Percentiles rank a stretch among this genome's conserved stretches.
phyloP scores from a whole-genome alignment of 257 asterid genomes.

The Penstemon eatonii region DNA sequence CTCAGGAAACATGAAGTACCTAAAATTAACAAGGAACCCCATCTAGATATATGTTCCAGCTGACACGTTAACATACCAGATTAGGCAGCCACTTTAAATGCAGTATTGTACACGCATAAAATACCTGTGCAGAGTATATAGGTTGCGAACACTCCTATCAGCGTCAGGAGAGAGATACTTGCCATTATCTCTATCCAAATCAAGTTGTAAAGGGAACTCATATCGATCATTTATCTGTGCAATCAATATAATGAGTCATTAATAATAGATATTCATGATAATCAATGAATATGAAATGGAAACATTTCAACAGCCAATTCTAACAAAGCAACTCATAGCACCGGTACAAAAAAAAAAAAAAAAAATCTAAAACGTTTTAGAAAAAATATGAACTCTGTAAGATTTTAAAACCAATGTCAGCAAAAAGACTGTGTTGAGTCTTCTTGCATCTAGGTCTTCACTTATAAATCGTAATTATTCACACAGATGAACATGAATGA shows the following conservation, averaged over 20 bases:
- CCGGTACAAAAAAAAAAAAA: neutral
- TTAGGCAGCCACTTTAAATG: conserved; percentile 22
- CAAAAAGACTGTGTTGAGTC: conserved; percentile 3
- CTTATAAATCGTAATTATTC: conserved; percentile 14
- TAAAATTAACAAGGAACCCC: neutral
- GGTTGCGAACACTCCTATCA: conserved; percentile 76
- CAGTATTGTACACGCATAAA: conserved; percentile 6
- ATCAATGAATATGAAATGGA: conserved; percentile 2
- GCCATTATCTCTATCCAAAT: conserved; percentile 83
- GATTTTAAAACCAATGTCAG: neutral
- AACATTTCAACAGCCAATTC: neutral
- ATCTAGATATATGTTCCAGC: conserved; percentile 9
- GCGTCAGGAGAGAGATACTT: conserved; percentile 85
- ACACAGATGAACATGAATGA: conserved; percentile 6
- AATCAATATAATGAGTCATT: conserved; percentile 18
- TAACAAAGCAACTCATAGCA: conserved; percentile 13
- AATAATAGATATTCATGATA: conserved; percentile 11
- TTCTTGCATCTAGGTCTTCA: conserved; percentile 13
- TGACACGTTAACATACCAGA: conserved; percentile 15
- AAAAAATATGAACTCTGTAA: conserved; percentile 7
- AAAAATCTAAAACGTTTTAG: neutral
- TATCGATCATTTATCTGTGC: conserved; percentile 86
- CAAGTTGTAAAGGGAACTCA: conserved; percentile 93
- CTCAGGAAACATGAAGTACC: neutral
- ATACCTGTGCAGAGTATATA: conserved; percentile 88